Percentiles rank a stretch among this genome's conserved stretches.
Evolutionary conservation across 2,329 filamentous ascomycete species (phyloP).

Genomic region (Colletotrichum viniferum): DNA sequence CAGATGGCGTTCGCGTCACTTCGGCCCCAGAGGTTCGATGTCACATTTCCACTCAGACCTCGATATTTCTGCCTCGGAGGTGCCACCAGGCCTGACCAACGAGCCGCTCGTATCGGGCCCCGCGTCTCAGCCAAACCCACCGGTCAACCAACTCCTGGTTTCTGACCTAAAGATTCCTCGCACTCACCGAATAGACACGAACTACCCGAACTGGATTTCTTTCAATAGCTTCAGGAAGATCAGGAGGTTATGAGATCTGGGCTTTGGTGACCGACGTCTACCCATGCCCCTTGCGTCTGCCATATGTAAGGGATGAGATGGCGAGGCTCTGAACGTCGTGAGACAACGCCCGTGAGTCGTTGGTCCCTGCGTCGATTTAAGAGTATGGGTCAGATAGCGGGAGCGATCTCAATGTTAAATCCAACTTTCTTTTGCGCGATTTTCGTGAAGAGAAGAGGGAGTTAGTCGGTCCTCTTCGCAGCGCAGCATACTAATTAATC

Average conservation of each 20-base stretch:
- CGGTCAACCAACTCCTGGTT: background rate
- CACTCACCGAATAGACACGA: background rate
- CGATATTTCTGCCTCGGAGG: background rate
- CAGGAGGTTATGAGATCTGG: background rate
- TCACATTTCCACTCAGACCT: background rate
- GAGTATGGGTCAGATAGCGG: background rate
- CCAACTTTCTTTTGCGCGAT: background rate
- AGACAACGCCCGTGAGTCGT: background rate
- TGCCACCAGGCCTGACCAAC: background rate
- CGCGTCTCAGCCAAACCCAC: background rate
- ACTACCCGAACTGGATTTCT: fast-evolving
- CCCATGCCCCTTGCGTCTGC: background rate
- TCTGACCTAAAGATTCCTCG: background rate
- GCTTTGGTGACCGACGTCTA: background rate
- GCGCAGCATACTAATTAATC: too few relatives aligned
- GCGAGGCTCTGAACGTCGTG: background rate
- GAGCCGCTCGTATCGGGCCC: background rate
- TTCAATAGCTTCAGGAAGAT: background rate
- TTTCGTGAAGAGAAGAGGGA: background rate
- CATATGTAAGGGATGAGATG: background rate
- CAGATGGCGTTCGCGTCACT: background rate
- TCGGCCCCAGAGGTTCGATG: background rate
- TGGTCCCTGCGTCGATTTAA: background rate
- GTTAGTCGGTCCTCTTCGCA: fast-evolving
- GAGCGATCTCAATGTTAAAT: background rate